These are phyloP conservation scores for Podila clonocystis DNA, from an alignment of 192 early-diverging fungal genomes.

Conservation along the genomic window DNA sequence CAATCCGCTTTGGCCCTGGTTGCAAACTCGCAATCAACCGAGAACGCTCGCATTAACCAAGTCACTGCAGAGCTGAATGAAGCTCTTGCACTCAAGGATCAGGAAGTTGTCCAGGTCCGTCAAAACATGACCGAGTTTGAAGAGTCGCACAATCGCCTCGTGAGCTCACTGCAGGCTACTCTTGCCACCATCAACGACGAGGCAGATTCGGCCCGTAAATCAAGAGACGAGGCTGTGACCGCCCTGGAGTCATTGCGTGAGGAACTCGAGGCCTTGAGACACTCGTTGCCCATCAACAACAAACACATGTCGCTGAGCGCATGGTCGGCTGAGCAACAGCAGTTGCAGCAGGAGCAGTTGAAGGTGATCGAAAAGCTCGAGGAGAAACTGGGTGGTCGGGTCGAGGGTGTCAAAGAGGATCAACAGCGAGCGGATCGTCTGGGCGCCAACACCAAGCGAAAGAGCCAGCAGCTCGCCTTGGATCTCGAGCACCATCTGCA, in stretches of 20 bases:
- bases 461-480: constrained; percentile 40
- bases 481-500: constrained; percentile 47
- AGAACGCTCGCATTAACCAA: constrained; percentile 48
- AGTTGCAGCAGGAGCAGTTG: constrained; percentile 42
- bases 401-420: constrained; percentile 45
- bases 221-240: constrained; percentile 40
- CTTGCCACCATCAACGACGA: constrained; percentile 48
- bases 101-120: constrained; percentile 47
- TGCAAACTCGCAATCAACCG: constrained; percentile 32
- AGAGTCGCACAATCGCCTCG: constrained; percentile 44
- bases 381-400: constrained; percentile 38
- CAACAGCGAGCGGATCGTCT: constrained; percentile 39
- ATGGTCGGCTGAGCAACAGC: constrained; percentile 48
- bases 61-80: constrained; percentile 49
- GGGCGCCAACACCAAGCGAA: constrained; percentile 45
- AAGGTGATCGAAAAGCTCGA: constrained; percentile 39
- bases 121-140: constrained; percentile 52
- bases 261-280: constrained; percentile 44
- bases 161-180: constrained; percentile 40
- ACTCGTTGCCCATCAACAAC: constrained; percentile 40
- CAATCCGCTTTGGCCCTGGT: constrained; percentile 32
- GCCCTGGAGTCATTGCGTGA: constrained; percentile 37
- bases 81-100: constrained; percentile 45
- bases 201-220: constrained; percentile 45
- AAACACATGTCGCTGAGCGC: constrained; percentile 48